phyloP scores from a whole-genome alignment of 2,329 filamentous ascomycete species.

The Diaporthe velutina region DNA sequence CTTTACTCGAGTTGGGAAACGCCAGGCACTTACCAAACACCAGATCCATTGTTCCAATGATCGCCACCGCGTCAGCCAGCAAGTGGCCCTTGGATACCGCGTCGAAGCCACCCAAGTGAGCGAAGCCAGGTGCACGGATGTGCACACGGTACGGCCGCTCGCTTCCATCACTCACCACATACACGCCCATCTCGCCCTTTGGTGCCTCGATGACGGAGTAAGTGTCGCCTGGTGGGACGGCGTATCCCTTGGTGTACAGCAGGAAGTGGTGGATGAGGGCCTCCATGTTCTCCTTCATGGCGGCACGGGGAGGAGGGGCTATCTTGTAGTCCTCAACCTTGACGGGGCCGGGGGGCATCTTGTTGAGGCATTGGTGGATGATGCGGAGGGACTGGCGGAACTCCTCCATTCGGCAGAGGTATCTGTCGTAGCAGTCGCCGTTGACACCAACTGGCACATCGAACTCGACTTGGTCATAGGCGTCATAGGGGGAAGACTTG shows the following conservation, averaged over 20 bases:
- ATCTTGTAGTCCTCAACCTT: constrained; percentile 99
- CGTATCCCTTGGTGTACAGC: constrained; percentile 98
- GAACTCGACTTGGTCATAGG: constrained; percentile 97
- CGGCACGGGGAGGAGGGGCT: constrained; percentile 91
- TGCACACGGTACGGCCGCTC: constrained; percentile 98
- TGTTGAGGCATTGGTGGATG: constrained; percentile 98
- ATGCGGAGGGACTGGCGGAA: constrained; percentile 98
- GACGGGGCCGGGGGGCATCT: constrained; percentile 96
- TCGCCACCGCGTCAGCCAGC: constrained; percentile 94
- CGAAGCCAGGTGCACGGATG: constrained; percentile 96
- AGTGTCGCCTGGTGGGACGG: constrained; percentile 96
- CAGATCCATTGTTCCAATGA: constrained; percentile 91
- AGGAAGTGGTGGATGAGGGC: constrained; percentile 99
- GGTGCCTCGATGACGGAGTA: constrained; percentile 99
- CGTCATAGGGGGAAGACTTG: constrained; percentile 97
- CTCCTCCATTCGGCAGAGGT: constrained; percentile 99
- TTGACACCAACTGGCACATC: constrained; percentile 97
- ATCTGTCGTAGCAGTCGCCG: constrained; percentile 99
- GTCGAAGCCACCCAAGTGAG: constrained; percentile 94
- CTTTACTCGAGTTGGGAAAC: not conserved
- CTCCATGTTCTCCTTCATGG: constrained; percentile 99
- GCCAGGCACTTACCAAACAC: constrained; percentile 79
- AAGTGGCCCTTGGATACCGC: constrained; percentile 93
- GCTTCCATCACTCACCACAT: constrained; percentile 93
- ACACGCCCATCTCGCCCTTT: constrained; percentile 99